Evolutionary conservation across 2,329 filamentous ascomycete species (phyloP).

Genomic region (Botrytis medusae): DNA sequence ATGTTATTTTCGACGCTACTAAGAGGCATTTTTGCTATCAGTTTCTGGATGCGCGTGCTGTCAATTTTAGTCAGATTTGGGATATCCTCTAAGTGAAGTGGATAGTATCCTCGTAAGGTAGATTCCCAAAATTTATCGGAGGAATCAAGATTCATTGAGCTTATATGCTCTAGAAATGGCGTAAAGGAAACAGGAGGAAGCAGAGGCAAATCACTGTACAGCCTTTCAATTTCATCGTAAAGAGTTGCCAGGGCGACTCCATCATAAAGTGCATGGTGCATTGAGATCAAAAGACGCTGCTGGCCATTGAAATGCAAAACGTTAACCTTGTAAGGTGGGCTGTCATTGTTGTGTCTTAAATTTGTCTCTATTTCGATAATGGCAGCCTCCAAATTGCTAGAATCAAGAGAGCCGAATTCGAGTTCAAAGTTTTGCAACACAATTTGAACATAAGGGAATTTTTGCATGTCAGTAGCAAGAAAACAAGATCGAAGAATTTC

Average conservation of each 20-base stretch:
- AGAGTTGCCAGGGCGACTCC: conserved; percentile 72
- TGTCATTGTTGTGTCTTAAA: conserved; percentile 17
- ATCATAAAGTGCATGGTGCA: conserved; percentile 85
- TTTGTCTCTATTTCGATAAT: neutral
- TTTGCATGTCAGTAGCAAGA: conserved; percentile 58
- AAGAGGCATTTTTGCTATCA: conserved; percentile 26
- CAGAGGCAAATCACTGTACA: conserved; percentile 52
- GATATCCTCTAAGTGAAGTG: conserved; percentile 31
- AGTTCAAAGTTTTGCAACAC: conserved; percentile 52
- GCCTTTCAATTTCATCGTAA: conserved; percentile 66
- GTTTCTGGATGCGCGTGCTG: conserved; percentile 24
- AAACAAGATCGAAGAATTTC: conserved; percentile 79
- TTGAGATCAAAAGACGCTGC: conserved; percentile 33
- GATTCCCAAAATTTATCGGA: conserved; percentile 66
- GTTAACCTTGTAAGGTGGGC: conserved; percentile 36
- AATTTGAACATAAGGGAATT: conserved; percentile 70
- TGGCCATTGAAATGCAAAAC: conserved; percentile 18
- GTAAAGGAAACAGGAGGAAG: conserved; percentile 55
- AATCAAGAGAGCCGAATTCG: conserved; percentile 26
- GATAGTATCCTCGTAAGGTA: conserved; percentile 53
- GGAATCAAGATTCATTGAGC: conserved; percentile 48
- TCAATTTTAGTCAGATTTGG: neutral
- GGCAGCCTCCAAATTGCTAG: conserved; percentile 4
- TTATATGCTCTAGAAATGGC: conserved; percentile 61
- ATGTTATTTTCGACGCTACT: conserved; percentile 48